These are phyloP conservation scores for Bacterosira constricta DNA, from an alignment of 108 stramenopile species.

Conservation along the genomic window DNA sequence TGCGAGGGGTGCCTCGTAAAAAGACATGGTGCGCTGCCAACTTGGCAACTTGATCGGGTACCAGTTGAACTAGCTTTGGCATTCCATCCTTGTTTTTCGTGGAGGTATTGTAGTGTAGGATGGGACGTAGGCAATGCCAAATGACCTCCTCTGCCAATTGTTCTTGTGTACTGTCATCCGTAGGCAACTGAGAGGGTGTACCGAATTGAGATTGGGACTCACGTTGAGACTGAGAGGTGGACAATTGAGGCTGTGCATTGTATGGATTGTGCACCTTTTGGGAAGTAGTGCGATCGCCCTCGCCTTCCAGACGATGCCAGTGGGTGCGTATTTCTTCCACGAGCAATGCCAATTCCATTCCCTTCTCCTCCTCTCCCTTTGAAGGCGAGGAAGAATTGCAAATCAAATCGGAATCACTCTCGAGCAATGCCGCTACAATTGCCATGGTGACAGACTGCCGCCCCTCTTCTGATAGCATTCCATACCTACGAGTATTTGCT, in stretches of 20 bases:
- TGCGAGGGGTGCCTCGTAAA: constrained; percentile 18
- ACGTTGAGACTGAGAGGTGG: not conserved
- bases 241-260: too few species aligned
- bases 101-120: not conserved
- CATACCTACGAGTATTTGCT: constrained; percentile 12
- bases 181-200: constrained; percentile 16
- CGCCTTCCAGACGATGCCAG: constrained; percentile 43
- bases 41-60: constrained; percentile 30
- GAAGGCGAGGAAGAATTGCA: constrained; percentile 20
- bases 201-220: constrained; percentile 27
- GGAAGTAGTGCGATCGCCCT: too few species aligned
- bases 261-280: too few species aligned
- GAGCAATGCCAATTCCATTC: constrained; percentile 22
- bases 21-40: constrained; percentile 42
- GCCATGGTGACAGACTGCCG: constrained; percentile 45
- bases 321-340: constrained; percentile 33
- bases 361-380: not conserved
- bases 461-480: constrained; percentile 44
- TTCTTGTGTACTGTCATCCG: not conserved
- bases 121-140: constrained; percentile 45
- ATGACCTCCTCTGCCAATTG: constrained; percentile 29
- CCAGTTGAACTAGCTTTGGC: constrained; percentile 22
- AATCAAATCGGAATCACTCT: constrained; percentile 36
- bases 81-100: constrained; percentile 13
- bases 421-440: constrained; percentile 40